A percentile compares a stretch with the other conserved stretches of the same genome.
Conservation (phyloP, 225 moss, liverwort and hornwort genomes). For the Physcomitrium patens region DNA sequence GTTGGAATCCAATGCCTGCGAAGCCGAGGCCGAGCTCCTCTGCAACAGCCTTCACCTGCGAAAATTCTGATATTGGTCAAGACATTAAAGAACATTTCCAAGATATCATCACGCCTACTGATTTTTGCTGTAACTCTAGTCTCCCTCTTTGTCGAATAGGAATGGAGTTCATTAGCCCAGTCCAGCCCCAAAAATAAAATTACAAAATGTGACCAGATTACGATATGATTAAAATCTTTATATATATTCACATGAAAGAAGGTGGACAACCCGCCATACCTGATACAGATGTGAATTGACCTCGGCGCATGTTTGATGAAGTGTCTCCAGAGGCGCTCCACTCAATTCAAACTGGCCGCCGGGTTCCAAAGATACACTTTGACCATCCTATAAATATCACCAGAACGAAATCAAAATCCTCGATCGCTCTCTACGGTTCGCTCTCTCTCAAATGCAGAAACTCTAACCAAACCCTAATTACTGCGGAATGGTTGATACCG, state of each 20-base stretch:
- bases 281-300: conserved; percentile 94
- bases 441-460: conserved; percentile 4
- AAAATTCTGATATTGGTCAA: conserved; percentile 11
- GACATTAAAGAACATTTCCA: background rate
- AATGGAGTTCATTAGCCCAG: background rate
- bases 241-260: no score
- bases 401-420: background rate
- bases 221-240: no score
- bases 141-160: background rate
- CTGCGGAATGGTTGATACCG: background rate
- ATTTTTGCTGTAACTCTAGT: background rate
- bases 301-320: conserved; percentile 95
- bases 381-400: conserved; percentile 60
- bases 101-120: background rate
- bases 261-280: conserved; percentile 32
- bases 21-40: conserved; percentile 81
- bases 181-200: background rate
- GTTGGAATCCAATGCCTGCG: conserved; percentile 82
- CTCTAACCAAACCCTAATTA: background rate
- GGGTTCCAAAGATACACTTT: conserved; percentile 93
- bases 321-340: conserved; percentile 83
- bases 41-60: conserved; percentile 78
- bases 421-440: background rate
- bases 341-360: conserved; percentile 98
- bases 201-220: background rate